These are phyloP conservation scores for Aechmea fasciata DNA, from an alignment of 176 grass and related monocot genomes.

Conservation along the genomic window DNA sequence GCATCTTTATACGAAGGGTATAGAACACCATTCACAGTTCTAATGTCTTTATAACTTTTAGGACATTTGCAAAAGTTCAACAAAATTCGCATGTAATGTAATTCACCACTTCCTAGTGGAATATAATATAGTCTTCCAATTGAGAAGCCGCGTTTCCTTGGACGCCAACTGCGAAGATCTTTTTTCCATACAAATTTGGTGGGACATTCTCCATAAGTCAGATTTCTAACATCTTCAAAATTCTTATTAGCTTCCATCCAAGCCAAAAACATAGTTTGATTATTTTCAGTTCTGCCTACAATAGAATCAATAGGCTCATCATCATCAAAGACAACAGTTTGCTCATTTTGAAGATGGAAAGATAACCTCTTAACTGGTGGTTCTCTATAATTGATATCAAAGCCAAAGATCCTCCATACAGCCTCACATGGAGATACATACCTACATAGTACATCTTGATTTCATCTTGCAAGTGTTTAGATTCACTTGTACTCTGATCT, in stretches of 20 bases:
- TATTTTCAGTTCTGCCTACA: background rate
- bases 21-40: slow-evolving; percentile 11
- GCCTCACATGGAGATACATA: slow-evolving; percentile 30
- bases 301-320: too few species aligned
- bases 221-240: slow-evolving; percentile 4
- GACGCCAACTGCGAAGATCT: background rate
- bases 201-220: slow-evolving; percentile 22
- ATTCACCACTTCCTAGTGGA: slow-evolving; percentile 10
- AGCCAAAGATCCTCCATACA: slow-evolving; percentile 28
- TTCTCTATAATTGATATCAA: slow-evolving; percentile 10
- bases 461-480: slow-evolving; percentile 3
- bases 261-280: slow-evolving; percentile 9
- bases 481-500: background rate
- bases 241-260: slow-evolving; percentile 24
- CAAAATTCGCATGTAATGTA: slow-evolving; percentile 21
- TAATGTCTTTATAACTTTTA: slow-evolving; percentile 19
- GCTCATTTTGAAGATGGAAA: slow-evolving; percentile 10
- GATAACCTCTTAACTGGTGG: slow-evolving; percentile 14
- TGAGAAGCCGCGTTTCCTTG: background rate
- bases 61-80: slow-evolving; percentile 15
- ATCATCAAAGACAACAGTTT: background rate
- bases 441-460: slow-evolving; percentile 30
- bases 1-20: slow-evolving; percentile 24
- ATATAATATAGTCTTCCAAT: slow-evolving; percentile 25
- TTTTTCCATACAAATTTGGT: slow-evolving; percentile 20